Percentiles rank a stretch among this genome's conserved stretches.
Conservation (phyloP, 2,329 filamentous ascomycete genomes). For the Hansfordia pulvinata region DNA sequence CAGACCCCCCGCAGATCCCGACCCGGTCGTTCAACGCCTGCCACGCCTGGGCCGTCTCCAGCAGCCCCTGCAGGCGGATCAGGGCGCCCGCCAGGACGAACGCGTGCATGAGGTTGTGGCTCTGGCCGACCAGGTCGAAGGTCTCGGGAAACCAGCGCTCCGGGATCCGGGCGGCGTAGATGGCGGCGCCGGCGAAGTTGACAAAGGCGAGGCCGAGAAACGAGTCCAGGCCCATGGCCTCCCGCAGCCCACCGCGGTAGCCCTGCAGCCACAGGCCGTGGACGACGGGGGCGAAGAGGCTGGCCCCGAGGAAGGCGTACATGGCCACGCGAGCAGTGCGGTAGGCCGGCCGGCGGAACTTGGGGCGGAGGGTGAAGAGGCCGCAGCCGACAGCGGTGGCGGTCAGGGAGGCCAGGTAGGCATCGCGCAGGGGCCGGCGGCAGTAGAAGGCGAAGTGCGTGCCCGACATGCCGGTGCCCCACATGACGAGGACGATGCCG, state of each 20-base stretch:
- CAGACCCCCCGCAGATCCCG: too few relatives aligned
- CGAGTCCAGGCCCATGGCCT: conserved; percentile 9
- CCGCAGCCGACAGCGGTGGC: conserved; percentile 11
- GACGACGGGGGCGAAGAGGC: conserved; percentile 11
- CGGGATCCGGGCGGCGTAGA: conserved; percentile 13
- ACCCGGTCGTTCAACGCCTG: too few relatives aligned
- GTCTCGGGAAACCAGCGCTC: conserved; percentile 15
- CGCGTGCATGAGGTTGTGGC: conserved; percentile 14
- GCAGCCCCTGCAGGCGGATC: conserved; percentile 7
- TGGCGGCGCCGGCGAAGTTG: conserved; percentile 13
- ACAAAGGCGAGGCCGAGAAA: conserved; percentile 14
- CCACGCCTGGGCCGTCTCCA: too few relatives aligned
- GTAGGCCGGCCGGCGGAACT: conserved; percentile 12
- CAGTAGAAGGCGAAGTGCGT: conserved; percentile 14
- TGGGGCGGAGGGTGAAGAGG: conserved; percentile 12
- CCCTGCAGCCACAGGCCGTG: conserved; percentile 8
- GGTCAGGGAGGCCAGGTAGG: conserved; percentile 9
- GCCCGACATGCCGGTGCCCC: conserved; percentile 12
- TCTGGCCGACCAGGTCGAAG: conserved; percentile 13
- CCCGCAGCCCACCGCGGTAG: conserved; percentile 8
- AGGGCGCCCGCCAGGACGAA: conserved; percentile 9
- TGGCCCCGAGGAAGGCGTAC: conserved; percentile 10
- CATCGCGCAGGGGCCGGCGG: conserved; percentile 4
- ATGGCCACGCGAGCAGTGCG: conserved; percentile 10
- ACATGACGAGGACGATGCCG: conserved; percentile 16